Base-by-base conservation (phyloP, 2,329 filamentous ascomycete species). In the Plectosphaerella plurivora region DNA sequence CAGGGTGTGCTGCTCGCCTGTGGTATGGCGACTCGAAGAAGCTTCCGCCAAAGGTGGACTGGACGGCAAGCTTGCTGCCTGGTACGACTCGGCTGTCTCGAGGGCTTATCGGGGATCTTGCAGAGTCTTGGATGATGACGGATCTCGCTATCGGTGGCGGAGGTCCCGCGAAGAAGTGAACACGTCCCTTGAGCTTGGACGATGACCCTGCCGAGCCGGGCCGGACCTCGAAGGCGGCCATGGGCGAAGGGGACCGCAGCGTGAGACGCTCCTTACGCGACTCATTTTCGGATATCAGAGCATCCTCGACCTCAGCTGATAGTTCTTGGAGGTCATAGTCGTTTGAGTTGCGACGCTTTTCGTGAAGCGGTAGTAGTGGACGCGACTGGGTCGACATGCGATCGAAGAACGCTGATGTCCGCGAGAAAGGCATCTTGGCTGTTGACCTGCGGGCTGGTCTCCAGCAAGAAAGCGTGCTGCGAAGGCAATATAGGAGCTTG, bases 91-190 rank as follows among this genome's bases (percentile, higher is more conserved):
- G 28, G 28, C 28, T 12, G 11, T 37, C 28, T 33, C 7, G 39
- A 9, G 18, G 10, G n/a, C 36, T 42, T 22, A 22, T 36, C 37
- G 25, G 4, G 28, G 45, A 18, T 5, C 53, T 18, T 14, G 49
- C 24, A 28, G 47, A 9, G 33, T 47, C 18, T 33, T 68, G 66
- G 3, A 74, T 51, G 18, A 74, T 53, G 3, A 70, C 65, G 0
- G 77, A 78, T 6, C 65, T 57, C 2, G 74, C 70, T 52, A 81
- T 80, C 4, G 78, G 78, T 1, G 78, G 76, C 0, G 78, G 78
- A 0, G 78, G 77, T 1, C 76, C 76, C 3, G 66, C 60, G 52
- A 80, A 81, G 45, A 79, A 67, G 3, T 65, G 54, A 12, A 61
- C 68, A 9, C 58, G 58, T 47, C 18, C n/a, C 18, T 62, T 68